phyloP scores from a whole-genome alignment of 805 yeast genomes.

The Pachysolen tannophilus region DNA sequence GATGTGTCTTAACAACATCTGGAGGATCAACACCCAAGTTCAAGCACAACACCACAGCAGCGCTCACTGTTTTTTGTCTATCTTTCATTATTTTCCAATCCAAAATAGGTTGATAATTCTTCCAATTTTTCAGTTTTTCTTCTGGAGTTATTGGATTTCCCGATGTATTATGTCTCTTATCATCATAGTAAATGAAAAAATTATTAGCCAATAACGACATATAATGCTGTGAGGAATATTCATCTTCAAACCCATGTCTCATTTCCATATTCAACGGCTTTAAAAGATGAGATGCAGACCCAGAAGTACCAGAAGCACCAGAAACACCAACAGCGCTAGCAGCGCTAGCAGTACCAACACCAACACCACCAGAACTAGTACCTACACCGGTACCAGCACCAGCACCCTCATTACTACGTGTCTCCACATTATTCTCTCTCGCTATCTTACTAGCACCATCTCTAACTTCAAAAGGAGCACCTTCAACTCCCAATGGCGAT shows the following conservation, averaged over 20 bases:
- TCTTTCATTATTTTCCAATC: conserved; percentile 93
- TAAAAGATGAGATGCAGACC: conserved; percentile 23
- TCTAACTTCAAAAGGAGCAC: too few species aligned
- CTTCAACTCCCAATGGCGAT: too few species aligned
- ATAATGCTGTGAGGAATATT: conserved; percentile 44
- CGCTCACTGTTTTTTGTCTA: conserved; percentile 86
- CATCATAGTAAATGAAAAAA: conserved; percentile 80
- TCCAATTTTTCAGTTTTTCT: conserved; percentile 35
- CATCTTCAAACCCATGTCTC: conserved; percentile 65
- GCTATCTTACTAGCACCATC: too few species aligned
- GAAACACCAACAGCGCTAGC: too few species aligned
- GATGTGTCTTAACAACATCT: conserved; percentile 85
- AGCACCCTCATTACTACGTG: too few species aligned
- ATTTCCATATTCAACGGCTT: conserved; percentile 46
- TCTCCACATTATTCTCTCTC: too few species aligned
- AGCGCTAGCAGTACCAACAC: too few species aligned
- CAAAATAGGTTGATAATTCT: conserved; percentile 58
- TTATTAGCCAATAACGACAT: conserved; percentile 50
- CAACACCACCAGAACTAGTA: too few species aligned
- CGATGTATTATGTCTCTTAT: conserved; percentile 84
- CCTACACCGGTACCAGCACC: too few species aligned
- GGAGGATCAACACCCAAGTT: conserved; percentile 97
- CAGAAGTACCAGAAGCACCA: too few species aligned
- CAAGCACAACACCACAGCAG: conserved; percentile 84
- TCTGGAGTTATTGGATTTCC: conserved; percentile 66